These are phyloP conservation scores for Xerocomus brunneocitrinus DNA, from an alignment of 768 basidiomycete species.

Conservation along the genomic window DNA sequence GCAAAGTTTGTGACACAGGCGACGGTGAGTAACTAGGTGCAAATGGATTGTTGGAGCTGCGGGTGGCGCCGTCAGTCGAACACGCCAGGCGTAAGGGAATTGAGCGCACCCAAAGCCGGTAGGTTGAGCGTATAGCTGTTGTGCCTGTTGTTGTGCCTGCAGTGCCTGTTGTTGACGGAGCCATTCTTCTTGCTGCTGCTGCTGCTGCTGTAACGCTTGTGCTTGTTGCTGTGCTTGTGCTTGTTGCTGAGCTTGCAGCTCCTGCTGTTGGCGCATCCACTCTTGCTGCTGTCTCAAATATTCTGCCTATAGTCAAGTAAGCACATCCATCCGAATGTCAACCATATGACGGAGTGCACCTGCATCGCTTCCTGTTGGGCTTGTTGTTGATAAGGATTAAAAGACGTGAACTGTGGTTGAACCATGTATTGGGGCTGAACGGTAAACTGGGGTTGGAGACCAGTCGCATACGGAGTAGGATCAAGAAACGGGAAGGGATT, in stretches of 20 bases:
- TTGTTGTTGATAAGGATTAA: slow-evolving; percentile 93
- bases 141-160: slow-evolving; percentile 36
- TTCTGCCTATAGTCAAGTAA: slow-evolving; percentile 35
- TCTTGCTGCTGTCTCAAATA: slow-evolving; percentile 57
- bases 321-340: background rate
- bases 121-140: slow-evolving; percentile 48
- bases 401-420: slow-evolving; percentile 85
- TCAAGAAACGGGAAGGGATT: slow-evolving; percentile 64
- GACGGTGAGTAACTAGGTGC: slow-evolving; percentile 42
- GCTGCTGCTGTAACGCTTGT: slow-evolving; percentile 4
- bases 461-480: slow-evolving; percentile 53
- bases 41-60: slow-evolving; percentile 94
- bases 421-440: slow-evolving; percentile 71
- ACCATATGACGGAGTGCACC: slow-evolving; percentile 22
- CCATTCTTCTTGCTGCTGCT: slow-evolving; percentile 51
- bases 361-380: slow-evolving; percentile 86
- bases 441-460: slow-evolving; percentile 69
- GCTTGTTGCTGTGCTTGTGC: slow-evolving; percentile 39
- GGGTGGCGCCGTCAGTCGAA: slow-evolving; percentile 25
- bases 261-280: slow-evolving; percentile 64
- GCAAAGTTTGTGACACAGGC: slow-evolving; percentile 32
- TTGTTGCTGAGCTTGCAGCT: slow-evolving; percentile 41
- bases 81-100: background rate
- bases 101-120: slow-evolving; percentile 69
- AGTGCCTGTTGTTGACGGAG: slow-evolving; percentile 58